Base-by-base conservation (phyloP, 768 basidiomycete genomes). In the Naematelia aurantialba region DNA sequence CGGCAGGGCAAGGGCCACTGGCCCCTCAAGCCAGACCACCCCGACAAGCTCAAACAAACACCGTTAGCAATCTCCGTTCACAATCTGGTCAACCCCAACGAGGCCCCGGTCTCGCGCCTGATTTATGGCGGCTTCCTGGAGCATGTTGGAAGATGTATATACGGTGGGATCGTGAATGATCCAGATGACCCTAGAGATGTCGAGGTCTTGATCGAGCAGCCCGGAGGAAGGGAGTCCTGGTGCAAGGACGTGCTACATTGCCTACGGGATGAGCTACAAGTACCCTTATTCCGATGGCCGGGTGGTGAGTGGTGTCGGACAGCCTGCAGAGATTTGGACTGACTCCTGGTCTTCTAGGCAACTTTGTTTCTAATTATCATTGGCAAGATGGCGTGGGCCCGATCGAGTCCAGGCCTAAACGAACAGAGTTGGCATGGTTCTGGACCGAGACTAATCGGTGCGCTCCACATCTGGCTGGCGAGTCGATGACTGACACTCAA, bases 351-450 rank as follows among this genome's bases (percentile, higher is more conserved):
- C 44, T 24, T 12, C 31, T 24, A 58, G 80, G 80, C 12, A 83
- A 82, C 61, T 83, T 81, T 60, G 81, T 82, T 17, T 81, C 80
- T 62, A 82, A 81, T 52, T 84, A 83, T 68, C 79, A 81, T 12
- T 84, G 82, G 82, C 81, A 83, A 73, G 84, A 84, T 75, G 83
- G 83, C 0, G 76, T 85, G 24, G 83, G 84, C 0, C 83, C 84
- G 1, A 78, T 76, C 34, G 78, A 80, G 19, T 54, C 73, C 11
- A 79, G 84, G 25, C 82, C 82, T 30, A 79, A 81, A 17, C 74
- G 83, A 17, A 82, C 83, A n/a, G 84, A 85, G 71, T 79, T 85
- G 17, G 84, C 84, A 0, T 85, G 84, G 84, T 69, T 82, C 34
- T 80, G 79, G 0, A 81, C 83, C 60, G 84, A 85, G 66, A 81